Conservation (phyloP, 169 alveolate species). For the Sarcocystis neurona region DNA sequence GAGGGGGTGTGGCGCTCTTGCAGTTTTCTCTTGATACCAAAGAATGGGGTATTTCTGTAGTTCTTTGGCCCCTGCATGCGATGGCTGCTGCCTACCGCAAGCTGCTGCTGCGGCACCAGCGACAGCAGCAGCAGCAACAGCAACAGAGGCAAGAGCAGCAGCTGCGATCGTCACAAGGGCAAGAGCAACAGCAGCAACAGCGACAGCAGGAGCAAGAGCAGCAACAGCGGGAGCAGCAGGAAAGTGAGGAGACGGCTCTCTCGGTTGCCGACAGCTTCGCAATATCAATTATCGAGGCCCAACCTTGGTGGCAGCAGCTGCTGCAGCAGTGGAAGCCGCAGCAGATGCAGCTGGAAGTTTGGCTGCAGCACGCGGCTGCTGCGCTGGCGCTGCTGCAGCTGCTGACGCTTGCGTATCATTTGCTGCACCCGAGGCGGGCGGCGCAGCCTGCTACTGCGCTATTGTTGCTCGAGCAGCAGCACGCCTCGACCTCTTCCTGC, state of each 20-base stretch:
- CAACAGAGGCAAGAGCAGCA: background rate
- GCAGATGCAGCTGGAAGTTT: conserved; percentile 44
- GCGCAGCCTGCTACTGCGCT: conserved; percentile 43
- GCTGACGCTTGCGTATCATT: conserved; percentile 48
- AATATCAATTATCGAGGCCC: conserved; percentile 39
- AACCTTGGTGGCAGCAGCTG: conserved; percentile 42
- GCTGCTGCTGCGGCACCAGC: conserved; percentile 43
- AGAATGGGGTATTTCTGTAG: conserved; percentile 4
- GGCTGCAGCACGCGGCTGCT: conserved; percentile 45
- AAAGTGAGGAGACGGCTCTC: no score
- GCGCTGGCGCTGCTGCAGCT: conserved; percentile 55
- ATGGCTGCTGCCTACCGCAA: conserved; percentile 32
- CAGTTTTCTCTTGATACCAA: background rate
- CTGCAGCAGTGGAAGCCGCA: conserved; percentile 40
- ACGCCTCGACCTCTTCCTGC: background rate
- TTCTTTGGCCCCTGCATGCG: conserved; percentile 61
- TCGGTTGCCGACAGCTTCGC: conserved; percentile 58
- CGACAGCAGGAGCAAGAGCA: no score
- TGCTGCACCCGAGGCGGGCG: background rate
- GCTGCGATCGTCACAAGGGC: background rate
- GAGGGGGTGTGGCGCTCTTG: conserved; percentile 24
- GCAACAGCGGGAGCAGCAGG: no score
- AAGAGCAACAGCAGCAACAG: background rate
- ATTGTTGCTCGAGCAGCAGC: background rate
- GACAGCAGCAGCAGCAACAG: conserved; percentile 35